Base-by-base conservation (phyloP, 1,284 basidiomycete genomes). In the Coniferiporia weirii region DNA sequence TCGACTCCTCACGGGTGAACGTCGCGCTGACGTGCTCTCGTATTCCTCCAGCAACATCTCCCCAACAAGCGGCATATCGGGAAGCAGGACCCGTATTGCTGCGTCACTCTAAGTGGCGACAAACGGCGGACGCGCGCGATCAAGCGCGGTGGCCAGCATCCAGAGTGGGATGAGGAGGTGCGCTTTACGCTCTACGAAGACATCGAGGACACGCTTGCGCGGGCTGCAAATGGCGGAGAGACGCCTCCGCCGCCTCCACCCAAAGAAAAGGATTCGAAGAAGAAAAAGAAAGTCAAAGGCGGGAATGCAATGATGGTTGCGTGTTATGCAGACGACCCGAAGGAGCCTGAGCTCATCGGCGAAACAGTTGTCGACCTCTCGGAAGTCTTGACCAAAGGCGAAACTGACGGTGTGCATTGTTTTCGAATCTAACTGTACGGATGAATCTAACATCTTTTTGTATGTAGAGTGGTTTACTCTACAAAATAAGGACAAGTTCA, bases 161-260 rank as follows among this genome's bases (percentile, higher is more conserved):
- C 96, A 7, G 91, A 93, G 72, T 99, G 97, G 96, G 97, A 99
- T 71, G 94, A 97, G 69, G 96, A 99, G 75, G 80, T 99, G 65
- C 89, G 97, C 49, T 99, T 99, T 73, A 88, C 89, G 35, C 79
- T 99, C 61, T 84, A 81, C 65, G 93, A 96, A 68, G 92, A 94
- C 64, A 75, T 81, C 19, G 83, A 90, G 56, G 87, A 88, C 66
- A 78, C 83, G 7, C 71, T 85, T 27, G 76, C 79, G 27, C 74
- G 79, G 54, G 76, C 79, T 43, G 72, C 77, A 2, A 70, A 73
- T 53, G 79, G 76, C 40, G 75, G 79, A 50, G 78, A 79, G 2
- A 82, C 87, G 27, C 87, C 83, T 1, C 82, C 80, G 10, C 81
- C 76, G 32, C 88, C 83, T 38, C 87, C 83, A 10, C 75, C 68